phyloP scores from a whole-genome alignment of 176 grass and related monocot genomes.

The Oryza meridionalis region DNA sequence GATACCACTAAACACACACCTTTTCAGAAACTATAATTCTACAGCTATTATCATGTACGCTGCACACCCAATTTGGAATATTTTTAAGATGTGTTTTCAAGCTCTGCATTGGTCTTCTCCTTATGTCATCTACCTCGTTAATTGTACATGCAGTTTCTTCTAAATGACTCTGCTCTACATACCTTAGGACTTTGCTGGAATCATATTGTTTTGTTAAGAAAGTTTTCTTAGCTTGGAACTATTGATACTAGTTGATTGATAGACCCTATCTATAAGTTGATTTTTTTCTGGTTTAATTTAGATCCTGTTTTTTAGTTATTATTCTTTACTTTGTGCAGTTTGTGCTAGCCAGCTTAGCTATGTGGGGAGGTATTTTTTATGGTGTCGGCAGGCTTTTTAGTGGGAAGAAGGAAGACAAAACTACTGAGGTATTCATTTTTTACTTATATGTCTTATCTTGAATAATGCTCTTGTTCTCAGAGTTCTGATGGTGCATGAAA shows the following conservation, averaged over 20 bases:
- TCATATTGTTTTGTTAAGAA: background rate
- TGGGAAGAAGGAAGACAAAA: slow-evolving; percentile 57
- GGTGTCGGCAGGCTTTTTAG: slow-evolving; percentile 53
- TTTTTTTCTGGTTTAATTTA: background rate
- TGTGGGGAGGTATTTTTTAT: slow-evolving; percentile 61
- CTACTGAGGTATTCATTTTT: slow-evolving; percentile 52
- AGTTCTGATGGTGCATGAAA: background rate
- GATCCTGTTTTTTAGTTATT: background rate
- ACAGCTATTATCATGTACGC: background rate
- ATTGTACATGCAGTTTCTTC: slow-evolving; percentile 4
- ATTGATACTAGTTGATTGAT: background rate
- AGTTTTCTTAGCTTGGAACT: background rate
- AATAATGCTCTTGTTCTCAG: background rate
- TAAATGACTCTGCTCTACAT: background rate
- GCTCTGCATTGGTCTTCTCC: background rate
- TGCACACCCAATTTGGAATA: background rate
- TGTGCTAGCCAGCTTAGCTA: slow-evolving; percentile 64
- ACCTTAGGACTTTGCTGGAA: background rate
- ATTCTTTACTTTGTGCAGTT: slow-evolving; percentile 49
- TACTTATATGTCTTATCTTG: background rate
- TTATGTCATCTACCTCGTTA: background rate
- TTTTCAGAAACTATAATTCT: no score
- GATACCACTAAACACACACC: background rate
- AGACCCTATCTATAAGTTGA: background rate
- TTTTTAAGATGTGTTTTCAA: slow-evolving; percentile 1